Percentiles rank a stretch among this genome's conserved stretches.
These are phyloP conservation scores for Fusarium ambrosium DNA, from an alignment of 2,329 filamentous ascomycete genomes.

Conservation along the genomic window DNA sequence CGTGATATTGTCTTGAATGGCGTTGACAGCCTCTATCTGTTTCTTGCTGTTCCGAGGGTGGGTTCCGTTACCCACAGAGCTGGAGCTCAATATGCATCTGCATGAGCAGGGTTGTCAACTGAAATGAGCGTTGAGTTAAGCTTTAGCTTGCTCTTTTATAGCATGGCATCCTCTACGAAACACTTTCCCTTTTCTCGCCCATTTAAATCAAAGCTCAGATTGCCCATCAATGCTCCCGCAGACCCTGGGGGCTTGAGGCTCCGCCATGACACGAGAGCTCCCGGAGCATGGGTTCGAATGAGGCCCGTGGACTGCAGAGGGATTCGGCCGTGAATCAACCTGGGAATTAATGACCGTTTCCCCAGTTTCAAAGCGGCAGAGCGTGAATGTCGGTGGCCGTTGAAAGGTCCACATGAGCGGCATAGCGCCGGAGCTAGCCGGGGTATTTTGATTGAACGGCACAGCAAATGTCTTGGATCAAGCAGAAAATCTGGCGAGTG, in stretches of 20 bases:
- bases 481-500: not conserved
- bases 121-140: slow-evolving; percentile 3
- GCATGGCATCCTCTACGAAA: not conserved
- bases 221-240: not conserved
- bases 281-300: not conserved
- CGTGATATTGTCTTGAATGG: not conserved
- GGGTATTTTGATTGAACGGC: slow-evolving; percentile 6
- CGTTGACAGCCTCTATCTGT: not conserved
- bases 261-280: not conserved
- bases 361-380: not conserved
- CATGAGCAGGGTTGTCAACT: slow-evolving; percentile 6
- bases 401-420: slow-evolving; percentile 2
- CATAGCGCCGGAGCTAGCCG: not conserved
- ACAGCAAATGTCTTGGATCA: not conserved
- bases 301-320: not conserved
- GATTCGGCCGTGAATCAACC: not conserved
- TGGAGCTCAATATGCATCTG: not conserved
- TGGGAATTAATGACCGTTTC: slow-evolving; percentile 1
- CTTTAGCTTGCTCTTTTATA: not conserved
- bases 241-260: not conserved
- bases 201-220: slow-evolving; percentile 3
- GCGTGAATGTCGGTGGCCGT: not conserved
- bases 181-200: not conserved
- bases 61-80: not conserved
- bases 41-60: not conserved